These are phyloP conservation scores for Cylindrotheca closterium DNA, from an alignment of 108 stramenopile genomes.

Conservation along the genomic window DNA sequence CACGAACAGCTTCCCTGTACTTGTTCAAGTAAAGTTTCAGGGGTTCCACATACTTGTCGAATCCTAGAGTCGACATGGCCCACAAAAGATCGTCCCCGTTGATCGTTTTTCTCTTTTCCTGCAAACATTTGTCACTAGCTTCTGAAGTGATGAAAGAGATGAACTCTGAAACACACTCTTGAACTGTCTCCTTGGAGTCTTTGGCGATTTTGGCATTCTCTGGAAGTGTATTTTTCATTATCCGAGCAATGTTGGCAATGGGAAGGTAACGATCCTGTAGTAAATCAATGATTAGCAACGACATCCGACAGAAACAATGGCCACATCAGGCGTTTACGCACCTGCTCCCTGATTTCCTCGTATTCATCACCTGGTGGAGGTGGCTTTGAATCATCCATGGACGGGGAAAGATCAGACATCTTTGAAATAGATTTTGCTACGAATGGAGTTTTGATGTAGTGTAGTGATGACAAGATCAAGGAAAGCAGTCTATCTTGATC, in stretches of 20 bases:
- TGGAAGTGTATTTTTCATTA: slow-evolving; percentile 98
- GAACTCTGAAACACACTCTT: slow-evolving; percentile 99
- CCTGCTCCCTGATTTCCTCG: slow-evolving; percentile 80
- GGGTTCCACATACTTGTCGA: slow-evolving; percentile 99
- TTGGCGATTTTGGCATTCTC: slow-evolving; percentile 99
- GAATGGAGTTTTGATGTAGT: no score
- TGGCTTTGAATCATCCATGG: slow-evolving; percentile 32
- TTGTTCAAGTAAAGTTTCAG: slow-evolving; percentile 96
- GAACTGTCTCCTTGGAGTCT: slow-evolving; percentile 98
- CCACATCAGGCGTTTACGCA: slow-evolving; percentile 8
- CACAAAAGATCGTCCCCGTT: slow-evolving; percentile 99
- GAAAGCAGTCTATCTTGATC: no score
- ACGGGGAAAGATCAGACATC: slow-evolving; percentile 20
- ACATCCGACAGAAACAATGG: neutral
- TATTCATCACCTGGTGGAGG: slow-evolving; percentile 64
- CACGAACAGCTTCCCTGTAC: slow-evolving; percentile 92
- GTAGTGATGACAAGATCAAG: no score
- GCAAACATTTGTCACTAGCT: slow-evolving; percentile 96
- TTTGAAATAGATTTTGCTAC: no score
- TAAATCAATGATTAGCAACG: neutral
- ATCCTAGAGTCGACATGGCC: slow-evolving; percentile 99
- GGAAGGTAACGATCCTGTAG: slow-evolving; percentile 98
- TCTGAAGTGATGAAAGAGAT: slow-evolving; percentile 99
- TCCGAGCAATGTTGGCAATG: slow-evolving; percentile 98
- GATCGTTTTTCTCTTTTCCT: slow-evolving; percentile 99